Percentiles rank a stretch among this genome's conserved stretches.
Conservation (phyloP, 2,329 filamentous ascomycete genomes). For the Claviceps digitariae region DNA sequence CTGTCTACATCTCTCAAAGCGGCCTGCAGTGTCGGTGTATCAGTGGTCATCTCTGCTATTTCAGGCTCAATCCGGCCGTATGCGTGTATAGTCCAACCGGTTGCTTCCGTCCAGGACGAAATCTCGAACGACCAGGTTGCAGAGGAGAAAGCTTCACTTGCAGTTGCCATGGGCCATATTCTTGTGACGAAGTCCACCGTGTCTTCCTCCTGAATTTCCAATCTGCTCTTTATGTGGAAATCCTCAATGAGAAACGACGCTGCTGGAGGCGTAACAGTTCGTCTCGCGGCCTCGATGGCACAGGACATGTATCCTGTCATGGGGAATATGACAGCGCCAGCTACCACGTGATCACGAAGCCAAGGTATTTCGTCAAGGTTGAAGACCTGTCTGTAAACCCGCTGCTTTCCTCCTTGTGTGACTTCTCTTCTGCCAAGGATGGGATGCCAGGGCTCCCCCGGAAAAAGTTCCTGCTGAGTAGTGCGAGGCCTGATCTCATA, state of each 20-base stretch:
- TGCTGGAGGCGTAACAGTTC: not conserved
- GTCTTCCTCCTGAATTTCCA: conserved; percentile 16
- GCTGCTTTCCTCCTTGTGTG: conserved; percentile 12
- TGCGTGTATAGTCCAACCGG: conserved; percentile 12
- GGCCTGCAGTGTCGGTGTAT: conserved; percentile 9
- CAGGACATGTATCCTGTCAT: conserved; percentile 23
- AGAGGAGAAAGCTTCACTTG: conserved; percentile 9
- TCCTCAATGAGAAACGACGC: conserved; percentile 7
- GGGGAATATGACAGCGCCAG: conserved; percentile 20
- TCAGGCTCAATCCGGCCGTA: conserved; percentile 12
- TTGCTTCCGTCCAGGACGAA: conserved; percentile 11
- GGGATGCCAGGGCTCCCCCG: conserved; percentile 15
- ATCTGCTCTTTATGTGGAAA: conserved; percentile 9
- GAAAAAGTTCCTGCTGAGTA: conserved; percentile 14
- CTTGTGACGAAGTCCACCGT: conserved; percentile 14
- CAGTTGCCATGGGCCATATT: conserved; percentile 9
- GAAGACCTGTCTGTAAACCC: conserved; percentile 21
- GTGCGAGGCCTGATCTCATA: conserved; percentile 2
- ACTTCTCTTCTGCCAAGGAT: conserved; percentile 13
- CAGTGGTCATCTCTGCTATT: conserved; percentile 7
- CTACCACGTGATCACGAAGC: conserved; percentile 21
- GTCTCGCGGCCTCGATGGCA: conserved; percentile 17
- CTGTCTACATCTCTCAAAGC: conserved; percentile 3
- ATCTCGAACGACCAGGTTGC: conserved; percentile 11
- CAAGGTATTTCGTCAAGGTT: conserved; percentile 18